Percentiles rank a stretch among this genome's conserved stretches.
phyloP scores from a whole-genome alignment of 305 asterid genomes.

The Coffea humblotiana region DNA sequence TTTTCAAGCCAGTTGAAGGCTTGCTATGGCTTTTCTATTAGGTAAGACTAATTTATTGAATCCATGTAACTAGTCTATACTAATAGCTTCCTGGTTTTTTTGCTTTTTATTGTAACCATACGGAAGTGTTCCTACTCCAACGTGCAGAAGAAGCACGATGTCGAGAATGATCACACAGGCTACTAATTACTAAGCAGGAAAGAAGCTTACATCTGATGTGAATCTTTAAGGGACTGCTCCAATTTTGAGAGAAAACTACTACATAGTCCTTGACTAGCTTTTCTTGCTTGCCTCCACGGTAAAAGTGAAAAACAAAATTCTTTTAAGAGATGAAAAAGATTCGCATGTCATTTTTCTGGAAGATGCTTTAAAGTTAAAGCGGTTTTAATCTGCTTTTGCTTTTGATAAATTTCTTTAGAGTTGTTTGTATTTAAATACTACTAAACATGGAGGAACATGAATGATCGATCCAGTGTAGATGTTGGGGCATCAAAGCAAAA shows the following conservation, averaged over 20 bases:
- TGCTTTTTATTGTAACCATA: not conserved
- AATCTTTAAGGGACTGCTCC: not conserved
- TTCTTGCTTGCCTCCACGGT: not conserved
- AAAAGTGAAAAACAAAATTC: not conserved
- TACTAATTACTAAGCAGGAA: not conserved
- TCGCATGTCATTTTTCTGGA: not conserved
- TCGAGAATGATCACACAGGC: not conserved
- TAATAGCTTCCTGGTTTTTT: not conserved
- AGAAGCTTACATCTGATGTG: not conserved
- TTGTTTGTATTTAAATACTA: not conserved
- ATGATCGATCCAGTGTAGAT: not conserved
- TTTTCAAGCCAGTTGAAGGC: constrained; percentile 1
- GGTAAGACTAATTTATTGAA: constrained; percentile 6
- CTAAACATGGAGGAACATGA: not conserved
- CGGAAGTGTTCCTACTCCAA: too few relatives aligned
- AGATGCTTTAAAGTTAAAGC: not conserved
- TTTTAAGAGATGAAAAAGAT: not conserved
- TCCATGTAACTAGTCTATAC: not conserved
- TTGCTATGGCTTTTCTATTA: not conserved
- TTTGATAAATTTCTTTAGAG: not conserved
- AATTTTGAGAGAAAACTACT: not conserved
- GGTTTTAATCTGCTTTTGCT: not conserved
- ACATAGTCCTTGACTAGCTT: not conserved
- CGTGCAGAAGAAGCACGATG: not conserved
- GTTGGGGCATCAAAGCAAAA: not conserved